A percentile compares a stretch with the other conserved stretches of the same genome.
phyloP scores from a whole-genome alignment of 805 yeast genomes.

The Candida parachauliodes region DNA sequence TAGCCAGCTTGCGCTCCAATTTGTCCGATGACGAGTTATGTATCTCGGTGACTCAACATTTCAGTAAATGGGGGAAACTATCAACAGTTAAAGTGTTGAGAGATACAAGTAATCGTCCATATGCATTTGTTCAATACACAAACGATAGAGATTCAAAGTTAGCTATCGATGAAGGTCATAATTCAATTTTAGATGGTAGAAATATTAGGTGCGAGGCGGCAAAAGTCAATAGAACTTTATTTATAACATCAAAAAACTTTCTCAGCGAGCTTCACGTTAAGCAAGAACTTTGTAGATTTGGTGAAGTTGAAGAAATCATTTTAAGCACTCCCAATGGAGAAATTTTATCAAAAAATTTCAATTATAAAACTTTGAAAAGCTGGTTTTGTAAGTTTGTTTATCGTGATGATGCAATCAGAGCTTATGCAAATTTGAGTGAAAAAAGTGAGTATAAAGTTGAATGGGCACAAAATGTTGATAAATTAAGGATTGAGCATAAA shows the following conservation, averaged over 20 bases:
- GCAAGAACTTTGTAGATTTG: slow-evolving; percentile 48
- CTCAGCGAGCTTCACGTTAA: slow-evolving; percentile 32
- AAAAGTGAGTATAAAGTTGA: slow-evolving; percentile 55
- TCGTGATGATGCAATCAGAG: slow-evolving; percentile 85
- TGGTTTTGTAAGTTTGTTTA: slow-evolving; percentile 81
- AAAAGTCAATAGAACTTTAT: slow-evolving; percentile 83
- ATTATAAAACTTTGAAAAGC: slow-evolving; percentile 27
- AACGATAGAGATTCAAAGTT: slow-evolving; percentile 63
- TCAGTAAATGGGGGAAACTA: slow-evolving; percentile 66
- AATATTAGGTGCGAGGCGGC: slow-evolving; percentile 86
- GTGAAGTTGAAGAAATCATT: slow-evolving; percentile 70
- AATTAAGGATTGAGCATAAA: slow-evolving; percentile 20
- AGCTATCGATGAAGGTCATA: slow-evolving; percentile 70
- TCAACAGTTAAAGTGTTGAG: slow-evolving; percentile 77
- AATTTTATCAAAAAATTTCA: slow-evolving; percentile 10
- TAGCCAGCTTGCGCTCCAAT: slow-evolving; percentile 70
- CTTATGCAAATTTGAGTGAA: slow-evolving; percentile 65
- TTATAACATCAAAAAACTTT: slow-evolving; percentile 38
- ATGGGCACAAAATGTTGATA: slow-evolving; percentile 84
- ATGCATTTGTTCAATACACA: slow-evolving; percentile 86
- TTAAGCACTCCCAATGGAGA: slow-evolving; percentile 35
- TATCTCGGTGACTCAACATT: slow-evolving; percentile 64
- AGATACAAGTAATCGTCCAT: slow-evolving; percentile 78
- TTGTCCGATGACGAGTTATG: slow-evolving; percentile 69
- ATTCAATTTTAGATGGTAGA: slow-evolving; percentile 67